Base-by-base conservation (phyloP, 306 rosid species). In the Amphicarpaea edgeworthii region DNA sequence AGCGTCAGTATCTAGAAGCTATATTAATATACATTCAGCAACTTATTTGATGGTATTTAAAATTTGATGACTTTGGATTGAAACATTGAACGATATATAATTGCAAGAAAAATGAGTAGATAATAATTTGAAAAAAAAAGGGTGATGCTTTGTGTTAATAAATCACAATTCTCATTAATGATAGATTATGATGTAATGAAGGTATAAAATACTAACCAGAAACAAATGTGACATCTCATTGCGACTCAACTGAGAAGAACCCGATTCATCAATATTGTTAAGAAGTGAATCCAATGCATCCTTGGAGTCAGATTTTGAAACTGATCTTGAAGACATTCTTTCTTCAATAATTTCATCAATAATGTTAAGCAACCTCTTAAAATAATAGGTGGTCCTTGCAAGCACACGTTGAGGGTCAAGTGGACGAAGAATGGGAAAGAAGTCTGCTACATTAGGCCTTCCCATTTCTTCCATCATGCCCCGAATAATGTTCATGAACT, bases 321-420 rank as follows among this genome's bases (percentile, higher is more conserved):
- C 67, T 50, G n/a, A n/a, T n/a, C 57, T 70, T 61, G 54, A 79
- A 37, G 1, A 0, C 57, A 63, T 12, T 53, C 83, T 62, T 41
- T 72, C 78, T 40, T 72, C 78, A 38, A 79, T 79, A 16, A 79
- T 71, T 71, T 24, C 73, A 62, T 71, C 55, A 51, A 79, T 7
- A 51, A 62, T 38, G n/a, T 26, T 15, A 26, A 3, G 0, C 49
- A 79, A 6, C 50, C 41, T 79, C 11, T 26, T 14, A 40, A 41
- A 38, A 41, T 51, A 66, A 62, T 2, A 41, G 3, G 5, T 0
- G 30, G 20, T 50, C 28, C 50, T 62, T 0, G 21, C 40, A 1
- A 7, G 17, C 6, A 8, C 38, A 12, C 74, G 15, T 72, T 72
- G 78, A 38, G 78, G 83, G 9, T 72, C 83, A 7, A 79, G 5